phyloP scores from a whole-genome alignment of 2,329 filamentous ascomycete species.

The Hypomyces perniciosus region DNA sequence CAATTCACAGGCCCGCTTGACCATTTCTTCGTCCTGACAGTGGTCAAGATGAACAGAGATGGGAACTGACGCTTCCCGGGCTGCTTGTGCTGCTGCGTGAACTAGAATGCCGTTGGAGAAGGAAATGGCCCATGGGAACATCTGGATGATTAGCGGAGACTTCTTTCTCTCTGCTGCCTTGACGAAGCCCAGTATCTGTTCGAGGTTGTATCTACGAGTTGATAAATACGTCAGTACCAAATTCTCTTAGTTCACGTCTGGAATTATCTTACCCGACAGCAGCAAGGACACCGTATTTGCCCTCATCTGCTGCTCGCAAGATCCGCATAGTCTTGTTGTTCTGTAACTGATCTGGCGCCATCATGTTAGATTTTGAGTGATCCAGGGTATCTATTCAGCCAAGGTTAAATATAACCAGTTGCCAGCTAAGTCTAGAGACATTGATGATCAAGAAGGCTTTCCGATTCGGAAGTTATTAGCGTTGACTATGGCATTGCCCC shows the following conservation, averaged over 20 bases:
- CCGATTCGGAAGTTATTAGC: no score
- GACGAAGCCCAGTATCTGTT: constrained; percentile 61
- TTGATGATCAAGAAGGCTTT: no score
- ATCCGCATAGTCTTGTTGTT: constrained; percentile 1
- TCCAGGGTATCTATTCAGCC: no score
- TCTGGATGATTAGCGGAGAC: constrained; percentile 60
- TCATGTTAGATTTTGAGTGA: background rate
- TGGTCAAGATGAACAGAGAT: constrained; percentile 61
- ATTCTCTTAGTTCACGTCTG: background rate
- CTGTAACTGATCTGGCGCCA: background rate
- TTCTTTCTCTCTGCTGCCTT: constrained; percentile 61
- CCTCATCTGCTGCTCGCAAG: constrained; percentile 1
- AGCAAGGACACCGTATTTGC: constrained; percentile 8
- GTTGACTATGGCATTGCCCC: no score
- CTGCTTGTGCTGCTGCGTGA: constrained; percentile 48
- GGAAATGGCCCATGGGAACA: constrained; percentile 65
- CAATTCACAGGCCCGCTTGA: constrained; percentile 49
- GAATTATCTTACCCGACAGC: constrained; percentile 6
- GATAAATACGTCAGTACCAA: background rate
- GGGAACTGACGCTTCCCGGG: constrained; percentile 48
- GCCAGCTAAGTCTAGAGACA: no score
- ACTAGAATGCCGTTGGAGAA: constrained; percentile 54
- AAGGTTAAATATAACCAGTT: no score
- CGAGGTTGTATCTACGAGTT: constrained; percentile 33
- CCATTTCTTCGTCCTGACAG: constrained; percentile 53